phyloP scores from a whole-genome alignment of 352 stramenopile genomes.

The Pythium utonaiense region DNA sequence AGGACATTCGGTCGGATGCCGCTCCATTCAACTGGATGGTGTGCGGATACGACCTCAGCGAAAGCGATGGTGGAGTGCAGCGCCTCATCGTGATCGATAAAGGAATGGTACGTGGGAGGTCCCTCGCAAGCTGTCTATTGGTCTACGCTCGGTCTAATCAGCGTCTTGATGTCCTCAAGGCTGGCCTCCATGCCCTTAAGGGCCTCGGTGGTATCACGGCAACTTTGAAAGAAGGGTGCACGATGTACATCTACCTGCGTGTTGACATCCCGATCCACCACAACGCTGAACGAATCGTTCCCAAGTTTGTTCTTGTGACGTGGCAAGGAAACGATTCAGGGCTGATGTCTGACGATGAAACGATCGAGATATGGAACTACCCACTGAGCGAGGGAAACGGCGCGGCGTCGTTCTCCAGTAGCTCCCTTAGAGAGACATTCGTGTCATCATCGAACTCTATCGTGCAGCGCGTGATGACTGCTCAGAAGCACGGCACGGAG shows the following conservation, averaged over 20 bases:
- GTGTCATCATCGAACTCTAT: constrained; percentile 54
- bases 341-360: constrained; percentile 73
- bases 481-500: constrained; percentile 77
- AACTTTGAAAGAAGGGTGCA: constrained; percentile 64
- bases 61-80: constrained; percentile 56
- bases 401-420: constrained; percentile 19
- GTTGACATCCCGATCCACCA: constrained; percentile 82
- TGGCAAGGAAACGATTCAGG: constrained; percentile 66
- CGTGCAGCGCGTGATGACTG: constrained; percentile 71
- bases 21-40: constrained; percentile 85
- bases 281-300: constrained; percentile 77
- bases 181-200: constrained; percentile 76
- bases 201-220: constrained; percentile 77
- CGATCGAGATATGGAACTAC: constrained; percentile 19
- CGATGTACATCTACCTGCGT: constrained; percentile 90
- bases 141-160: not conserved
- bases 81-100: constrained; percentile 79
- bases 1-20: constrained; percentile 78
- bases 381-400: constrained; percentile 8
- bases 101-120: constrained; percentile 57
- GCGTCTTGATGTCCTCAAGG: constrained; percentile 28
- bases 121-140: not conserved
- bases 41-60: constrained; percentile 68
- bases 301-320: constrained; percentile 86
- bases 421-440: constrained; percentile 20